Evolutionary conservation across 2,329 filamentous ascomycete genomes (phyloP).

Genomic region (Stachybotrys chartarum): DNA sequence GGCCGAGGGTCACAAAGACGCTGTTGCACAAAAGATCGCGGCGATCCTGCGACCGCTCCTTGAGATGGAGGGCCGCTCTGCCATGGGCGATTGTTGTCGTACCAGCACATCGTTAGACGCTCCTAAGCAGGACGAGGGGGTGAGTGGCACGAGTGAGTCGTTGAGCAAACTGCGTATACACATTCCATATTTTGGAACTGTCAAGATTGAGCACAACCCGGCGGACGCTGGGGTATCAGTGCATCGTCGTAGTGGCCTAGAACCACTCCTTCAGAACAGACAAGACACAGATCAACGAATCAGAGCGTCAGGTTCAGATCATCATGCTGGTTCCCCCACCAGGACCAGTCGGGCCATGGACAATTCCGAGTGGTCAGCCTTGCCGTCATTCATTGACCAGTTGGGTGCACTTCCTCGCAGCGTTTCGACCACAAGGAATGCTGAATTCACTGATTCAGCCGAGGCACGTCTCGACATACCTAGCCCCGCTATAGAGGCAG

Average conservation of each 20-base stretch:
- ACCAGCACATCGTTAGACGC: slow-evolving; percentile 9
- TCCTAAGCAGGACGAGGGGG: neutral
- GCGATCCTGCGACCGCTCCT: slow-evolving; percentile 33
- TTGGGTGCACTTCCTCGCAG: too few relatives aligned
- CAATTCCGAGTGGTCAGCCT: too few relatives aligned
- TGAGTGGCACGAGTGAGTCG: slow-evolving; percentile 8
- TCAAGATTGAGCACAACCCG: slow-evolving; percentile 21
- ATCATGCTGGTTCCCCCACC: too few relatives aligned
- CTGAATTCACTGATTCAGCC: neutral
- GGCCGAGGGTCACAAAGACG: slow-evolving; percentile 25
- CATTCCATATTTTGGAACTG: slow-evolving; percentile 34
- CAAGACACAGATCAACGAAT: neutral
- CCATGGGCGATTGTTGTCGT: slow-evolving; percentile 16
- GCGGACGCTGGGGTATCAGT: neutral
- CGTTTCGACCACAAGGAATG: too few relatives aligned
- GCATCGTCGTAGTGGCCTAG: too few relatives aligned
- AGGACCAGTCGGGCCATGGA: too few relatives aligned
- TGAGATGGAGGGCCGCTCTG: slow-evolving; percentile 30
- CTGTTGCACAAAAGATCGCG: slow-evolving; percentile 28
- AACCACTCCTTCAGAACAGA: neutral
- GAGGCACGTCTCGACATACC: slow-evolving; percentile 6
- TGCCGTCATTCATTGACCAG: too few relatives aligned
- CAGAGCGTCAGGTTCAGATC: too few relatives aligned
- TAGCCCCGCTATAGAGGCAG: slow-evolving; percentile 5
- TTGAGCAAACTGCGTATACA: slow-evolving; percentile 24